Evolutionary conservation across 441 rosid genomes (phyloP).

Genomic region (Erodium trifolium): DNA sequence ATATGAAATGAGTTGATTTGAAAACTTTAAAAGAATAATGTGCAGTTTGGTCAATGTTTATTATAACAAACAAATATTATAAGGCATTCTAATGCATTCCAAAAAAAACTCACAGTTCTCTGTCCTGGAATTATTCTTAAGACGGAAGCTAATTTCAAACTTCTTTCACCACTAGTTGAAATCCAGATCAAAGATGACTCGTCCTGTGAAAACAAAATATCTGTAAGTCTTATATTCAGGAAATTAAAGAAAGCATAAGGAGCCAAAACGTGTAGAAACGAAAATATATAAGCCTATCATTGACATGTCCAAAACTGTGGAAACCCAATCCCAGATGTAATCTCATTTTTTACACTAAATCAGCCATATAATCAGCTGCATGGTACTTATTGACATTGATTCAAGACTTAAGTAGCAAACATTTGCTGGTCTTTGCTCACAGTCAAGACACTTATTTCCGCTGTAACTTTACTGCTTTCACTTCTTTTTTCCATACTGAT

Average conservation of each 20-base stretch:
- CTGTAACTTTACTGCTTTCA: not conserved
- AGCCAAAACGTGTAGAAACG: not conserved
- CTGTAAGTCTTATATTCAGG: constrained; percentile 6
- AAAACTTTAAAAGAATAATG: not conserved
- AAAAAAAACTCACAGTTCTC: constrained; percentile 65
- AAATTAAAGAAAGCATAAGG: constrained; percentile 1
- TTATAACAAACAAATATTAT: not conserved
- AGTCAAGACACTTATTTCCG: not conserved
- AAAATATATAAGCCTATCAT: not conserved
- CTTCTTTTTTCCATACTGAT: not conserved
- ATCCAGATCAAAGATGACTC: constrained; percentile 88
- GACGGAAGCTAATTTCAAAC: constrained; percentile 71
- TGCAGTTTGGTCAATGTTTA: not conserved
- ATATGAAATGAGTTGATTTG: no score
- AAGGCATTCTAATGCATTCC: not conserved
- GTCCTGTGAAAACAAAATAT: constrained; percentile 45
- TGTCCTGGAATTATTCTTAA: constrained; percentile 89
- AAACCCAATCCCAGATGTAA: not conserved
- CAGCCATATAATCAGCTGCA: not conserved
- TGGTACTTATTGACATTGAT: not conserved
- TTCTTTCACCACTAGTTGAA: constrained; percentile 74
- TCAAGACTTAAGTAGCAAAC: not conserved
- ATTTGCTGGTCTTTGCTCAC: not conserved
- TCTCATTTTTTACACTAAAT: not conserved
- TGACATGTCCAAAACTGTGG: not conserved